Base-by-base conservation (phyloP, 768 basidiomycete species). In the Suillus alpinus region DNA sequence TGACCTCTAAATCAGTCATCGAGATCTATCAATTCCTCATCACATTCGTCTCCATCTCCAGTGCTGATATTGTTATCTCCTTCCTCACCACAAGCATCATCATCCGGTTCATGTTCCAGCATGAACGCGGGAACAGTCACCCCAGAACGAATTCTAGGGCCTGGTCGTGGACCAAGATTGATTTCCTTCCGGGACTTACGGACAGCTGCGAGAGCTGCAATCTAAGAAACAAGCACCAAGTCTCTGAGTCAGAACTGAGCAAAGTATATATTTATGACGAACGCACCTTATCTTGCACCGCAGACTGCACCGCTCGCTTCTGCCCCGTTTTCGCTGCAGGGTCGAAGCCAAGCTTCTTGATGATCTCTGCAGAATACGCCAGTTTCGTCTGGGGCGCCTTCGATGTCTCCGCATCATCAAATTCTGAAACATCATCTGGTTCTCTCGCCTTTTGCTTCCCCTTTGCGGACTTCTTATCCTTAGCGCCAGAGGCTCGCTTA, bases 271-370 rank as follows among this genome's bases (percentile, higher is more conserved):
- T 3, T 59, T 36, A 43, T 18, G 26, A 58, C 16, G 39, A 44
- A 58, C 76, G 31, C 44, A 89, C 91, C 83, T 92, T 89, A 61
- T 81, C 80, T 70, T 83, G 80, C 23, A 81, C 71, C 12, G 73
- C 76, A 9, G 72, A 67, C 51, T 80, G 75, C 39, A 77, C 75
- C 0, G 64, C 65, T 60, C 77, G 78, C 43, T 75, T 74, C 43
- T 77, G 80, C 1, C 85, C 84, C 46, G 76, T 71, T 67, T 85
- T 87, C 8, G 78, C 68, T 2, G 85, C 83, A 29, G 92, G 92
- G 73, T 94, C 90, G 61, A 94, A 94, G 2, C 92, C 92, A 3
- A 94, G 77, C 5, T 82, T 78, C 67, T 87, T 87, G 67, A 94
- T 84, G 26, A 89, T 71, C 55, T 78, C 77, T 0, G 87, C 85